Evolutionary conservation across 1,284 basidiomycete species (phyloP).

Genomic region (Puccinia coronata): DNA sequence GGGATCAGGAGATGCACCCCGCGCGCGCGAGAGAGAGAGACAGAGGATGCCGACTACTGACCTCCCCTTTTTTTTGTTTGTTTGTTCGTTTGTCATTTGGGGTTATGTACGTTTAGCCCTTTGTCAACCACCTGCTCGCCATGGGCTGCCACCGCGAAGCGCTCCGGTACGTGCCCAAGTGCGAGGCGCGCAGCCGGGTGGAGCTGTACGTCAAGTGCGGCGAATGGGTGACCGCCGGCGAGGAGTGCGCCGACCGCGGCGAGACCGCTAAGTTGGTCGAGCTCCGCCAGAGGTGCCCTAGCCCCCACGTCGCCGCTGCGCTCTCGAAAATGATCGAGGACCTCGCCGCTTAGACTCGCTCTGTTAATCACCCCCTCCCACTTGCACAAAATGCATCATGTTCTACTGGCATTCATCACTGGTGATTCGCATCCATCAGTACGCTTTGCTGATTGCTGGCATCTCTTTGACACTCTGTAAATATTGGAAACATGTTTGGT

Average conservation of each 20-base stretch:
- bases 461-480: too few species aligned
- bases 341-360: slow-evolving; percentile 33
- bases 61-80: too few species aligned
- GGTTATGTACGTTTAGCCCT: slow-evolving; percentile 61
- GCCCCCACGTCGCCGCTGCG: slow-evolving; percentile 18
- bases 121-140: slow-evolving; percentile 76
- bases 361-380: too few species aligned
- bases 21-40: too few species aligned
- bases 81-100: too few species aligned
- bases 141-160: slow-evolving; percentile 75
- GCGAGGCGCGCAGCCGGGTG: slow-evolving; percentile 76
- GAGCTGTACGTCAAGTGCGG: slow-evolving; percentile 84
- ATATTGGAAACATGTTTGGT: too few species aligned
- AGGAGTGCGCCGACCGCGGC: slow-evolving; percentile 79
- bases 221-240: slow-evolving; percentile 82
- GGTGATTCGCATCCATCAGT: too few species aligned
- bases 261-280: slow-evolving; percentile 70
- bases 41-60: too few species aligned
- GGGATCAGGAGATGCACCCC: background rate
- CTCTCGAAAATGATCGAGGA: slow-evolving; percentile 44
- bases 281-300: slow-evolving; percentile 41
- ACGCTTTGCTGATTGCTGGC: too few species aligned
- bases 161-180: slow-evolving; percentile 71
- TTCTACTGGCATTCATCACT: too few species aligned
- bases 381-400: too few species aligned